Conservation (phyloP, 177 flowering plant species). For the Tripterygium wilfordii region DNA sequence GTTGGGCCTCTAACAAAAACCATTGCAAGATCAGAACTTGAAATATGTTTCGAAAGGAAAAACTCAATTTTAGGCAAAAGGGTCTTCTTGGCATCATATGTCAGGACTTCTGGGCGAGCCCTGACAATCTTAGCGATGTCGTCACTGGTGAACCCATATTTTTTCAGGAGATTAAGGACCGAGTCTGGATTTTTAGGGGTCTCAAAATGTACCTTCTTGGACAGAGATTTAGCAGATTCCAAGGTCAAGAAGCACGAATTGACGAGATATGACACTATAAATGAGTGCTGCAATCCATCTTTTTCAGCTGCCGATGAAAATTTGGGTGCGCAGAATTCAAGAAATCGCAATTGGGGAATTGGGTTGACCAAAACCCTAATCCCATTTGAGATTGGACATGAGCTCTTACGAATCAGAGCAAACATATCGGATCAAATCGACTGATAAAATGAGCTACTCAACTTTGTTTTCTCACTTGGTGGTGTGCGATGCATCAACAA, state of each 20-base stretch:
- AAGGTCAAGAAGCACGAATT: constrained; percentile 17
- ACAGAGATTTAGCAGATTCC: constrained; percentile 9
- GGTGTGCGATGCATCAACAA: too few species aligned
- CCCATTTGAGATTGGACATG: too few species aligned
- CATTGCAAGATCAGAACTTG: background rate
- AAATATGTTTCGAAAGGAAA: constrained; percentile 10
- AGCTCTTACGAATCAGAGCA: too few species aligned
- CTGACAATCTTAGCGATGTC: constrained; percentile 12
- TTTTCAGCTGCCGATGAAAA: too few species aligned
- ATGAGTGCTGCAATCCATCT: too few species aligned
- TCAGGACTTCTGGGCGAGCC: background rate
- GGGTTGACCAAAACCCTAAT: too few species aligned
- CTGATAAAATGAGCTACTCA: too few species aligned
- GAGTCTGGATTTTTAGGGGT: constrained; percentile 10
- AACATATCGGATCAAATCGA: too few species aligned
- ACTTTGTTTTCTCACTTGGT: too few species aligned
- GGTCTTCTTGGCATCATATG: constrained; percentile 4
- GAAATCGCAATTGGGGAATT: too few species aligned
- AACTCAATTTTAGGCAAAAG: constrained; percentile 22
- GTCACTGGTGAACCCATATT: constrained; percentile 16
- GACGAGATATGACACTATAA: too few species aligned
- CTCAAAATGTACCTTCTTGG: constrained; percentile 4
- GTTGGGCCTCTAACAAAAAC: background rate
- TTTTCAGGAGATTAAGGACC: constrained; percentile 6
- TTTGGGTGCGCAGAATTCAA: too few species aligned